Base-by-base conservation (phyloP, 768 basidiomycete genomes). In the Phlegmacium glaucopus region DNA sequence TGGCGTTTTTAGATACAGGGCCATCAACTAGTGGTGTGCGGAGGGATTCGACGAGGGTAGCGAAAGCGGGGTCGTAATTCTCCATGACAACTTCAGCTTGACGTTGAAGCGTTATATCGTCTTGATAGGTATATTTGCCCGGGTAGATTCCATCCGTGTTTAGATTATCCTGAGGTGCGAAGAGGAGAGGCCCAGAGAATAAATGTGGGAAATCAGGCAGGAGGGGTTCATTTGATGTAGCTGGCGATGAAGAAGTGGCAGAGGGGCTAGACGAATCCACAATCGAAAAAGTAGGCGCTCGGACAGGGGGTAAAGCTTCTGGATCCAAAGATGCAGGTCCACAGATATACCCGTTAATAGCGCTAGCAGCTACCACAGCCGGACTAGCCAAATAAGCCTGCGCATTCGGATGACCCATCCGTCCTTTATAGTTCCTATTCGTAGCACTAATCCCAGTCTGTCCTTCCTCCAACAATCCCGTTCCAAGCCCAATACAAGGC, bases 101-200 rank as follows among this genome's bases (percentile, higher is more conserved):
- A 25, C 85, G 81, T 51, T 85, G 87, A 29, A 93, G 91, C 2
- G 95, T 97, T 64, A 99, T 96, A 60, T 97, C 96, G 64, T 99
- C 96, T 68, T 96, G 94, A 67, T 99, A 99, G 6, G 95, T 99
- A 68, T 96, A 98, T 67, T 96, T 98, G 15, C 95, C 95, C 1
- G 96, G 96, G 70, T 99, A 99, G 59, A 99, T 92, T 1, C 90
- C 96, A 60, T 99, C 96, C 1, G 96, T 99, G 65, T 94, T 98
- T 50, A 99, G 68, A 62, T 99, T 99, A 66, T 99, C 96, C 60
- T 97, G 94, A 0, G 96, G 96, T 0, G 84, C 79, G 59, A 97
- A 99, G 35, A 98, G 70, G n/a, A 98, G 70, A 0, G 85, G 83
- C 1, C 96, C 96, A 0, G 79, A 67, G 68, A 99, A 96, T 22